Base-by-base conservation (phyloP, 2,329 filamentous ascomycete genomes). In the Pseudovirgaria hyperparasitica region DNA sequence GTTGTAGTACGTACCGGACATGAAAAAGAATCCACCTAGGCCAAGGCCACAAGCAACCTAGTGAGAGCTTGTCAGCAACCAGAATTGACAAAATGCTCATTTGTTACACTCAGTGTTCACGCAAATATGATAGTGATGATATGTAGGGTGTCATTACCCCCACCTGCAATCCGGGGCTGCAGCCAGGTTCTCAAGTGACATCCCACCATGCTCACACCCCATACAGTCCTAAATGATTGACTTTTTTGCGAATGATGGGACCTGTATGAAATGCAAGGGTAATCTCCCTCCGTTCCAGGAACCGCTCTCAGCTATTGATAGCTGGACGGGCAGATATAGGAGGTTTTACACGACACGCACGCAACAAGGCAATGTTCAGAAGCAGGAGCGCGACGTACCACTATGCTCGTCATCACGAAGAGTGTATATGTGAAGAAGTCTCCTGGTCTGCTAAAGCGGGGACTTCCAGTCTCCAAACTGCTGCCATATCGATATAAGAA, bases 341-440 rank as follows among this genome's bases (percentile, higher is more conserved):
- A 76, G 72, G 72, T 35, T 40, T 31, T 23, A 13, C 22, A 13
- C 9, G 9, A 13, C 9, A 9, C 9, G 52, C 28, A 33, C 19
- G 13, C 18, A 30, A 15, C 34, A 29, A 33, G 37, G 29, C 19
- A 25, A 37, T 27, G 34, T 39, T 27, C 16, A 35, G 28, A 28
- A 35, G 25, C 31, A 33, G 34, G 22, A 30, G 25, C 22, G 9
- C 23, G 35, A 67, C 85, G 74, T 82, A 93, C 85, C 63, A 84
- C 49, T 38, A 90, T 87, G 45, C 77, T 58, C 27, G 58, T 57
- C 40, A 69, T 65, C 42, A 86, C 67, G 49, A 90, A 90, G 32
- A 76, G 56, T 41, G 92, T 58, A 50, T 92, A 93, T 58, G 76
- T 76, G 36, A 90, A 65, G 42, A 90, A 70, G 50, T 90, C 80